These are phyloP conservation scores for Eucalyptus pauciflora DNA, from an alignment of 345 rosid genomes.

Conservation along the genomic window DNA sequence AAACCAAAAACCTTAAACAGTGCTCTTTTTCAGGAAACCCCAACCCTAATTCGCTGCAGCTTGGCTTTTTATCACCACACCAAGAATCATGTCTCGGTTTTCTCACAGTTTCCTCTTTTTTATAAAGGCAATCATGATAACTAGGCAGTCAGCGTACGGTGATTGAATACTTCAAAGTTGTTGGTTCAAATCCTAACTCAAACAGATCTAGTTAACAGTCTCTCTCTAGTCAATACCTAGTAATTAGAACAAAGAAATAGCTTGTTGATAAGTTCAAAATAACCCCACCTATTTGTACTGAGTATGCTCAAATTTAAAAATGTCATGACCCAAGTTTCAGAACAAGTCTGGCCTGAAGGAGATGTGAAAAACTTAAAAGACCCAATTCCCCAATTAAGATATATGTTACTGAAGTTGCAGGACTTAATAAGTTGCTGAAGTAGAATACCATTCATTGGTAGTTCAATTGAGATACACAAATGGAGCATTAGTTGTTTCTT, in stretches of 20 bases:
- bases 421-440: neutral
- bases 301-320: neutral
- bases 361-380: neutral
- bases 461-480: neutral
- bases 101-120: neutral
- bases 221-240: neutral
- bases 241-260: neutral
- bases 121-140: neutral
- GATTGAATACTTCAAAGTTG: neutral
- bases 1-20: neutral
- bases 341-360: neutral
- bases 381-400: neutral
- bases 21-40: neutral
- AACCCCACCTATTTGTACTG: neutral
- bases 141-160: neutral
- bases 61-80: neutral
- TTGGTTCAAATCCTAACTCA: neutral
- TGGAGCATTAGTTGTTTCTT: neutral
- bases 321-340: neutral
- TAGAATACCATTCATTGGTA: neutral
- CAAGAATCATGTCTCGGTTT: neutral
- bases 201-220: neutral
- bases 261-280: neutral
- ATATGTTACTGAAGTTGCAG: neutral
- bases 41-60: neutral